Conservation (phyloP, 2,329 filamentous ascomycete genomes). For the Fusarium sp. region DNA sequence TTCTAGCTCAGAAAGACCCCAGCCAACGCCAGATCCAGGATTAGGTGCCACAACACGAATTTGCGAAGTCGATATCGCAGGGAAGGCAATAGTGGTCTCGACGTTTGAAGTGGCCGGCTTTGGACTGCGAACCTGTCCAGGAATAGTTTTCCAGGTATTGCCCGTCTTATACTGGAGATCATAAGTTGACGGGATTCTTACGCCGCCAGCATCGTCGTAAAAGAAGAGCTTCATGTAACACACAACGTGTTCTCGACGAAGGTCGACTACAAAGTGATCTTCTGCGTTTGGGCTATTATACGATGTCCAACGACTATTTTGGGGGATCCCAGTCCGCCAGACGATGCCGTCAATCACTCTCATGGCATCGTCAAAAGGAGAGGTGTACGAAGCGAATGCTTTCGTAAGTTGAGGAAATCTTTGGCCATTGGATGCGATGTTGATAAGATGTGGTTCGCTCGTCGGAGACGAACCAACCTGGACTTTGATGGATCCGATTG, state of each 20-base stretch:
- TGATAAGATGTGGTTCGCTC: accelerated
- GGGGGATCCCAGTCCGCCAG: background rate
- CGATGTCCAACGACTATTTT: conserved; percentile 7
- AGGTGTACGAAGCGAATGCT: background rate
- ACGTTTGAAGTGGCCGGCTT: background rate
- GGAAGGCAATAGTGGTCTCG: background rate
- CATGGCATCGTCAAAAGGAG: background rate
- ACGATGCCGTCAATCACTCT: conserved; percentile 1
- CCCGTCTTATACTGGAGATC: background rate
- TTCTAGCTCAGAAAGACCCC: conserved; percentile 5
- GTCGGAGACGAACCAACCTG: background rate
- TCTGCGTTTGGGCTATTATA: background rate
- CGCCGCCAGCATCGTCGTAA: conserved; percentile 1
- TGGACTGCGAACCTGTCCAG: background rate
- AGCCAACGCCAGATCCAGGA: background rate
- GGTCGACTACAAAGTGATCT: background rate
- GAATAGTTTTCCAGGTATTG: background rate
- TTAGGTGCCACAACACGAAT: background rate
- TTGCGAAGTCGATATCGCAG: background rate
- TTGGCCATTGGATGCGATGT: background rate
- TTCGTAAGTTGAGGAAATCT: background rate
- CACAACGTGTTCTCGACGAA: background rate
- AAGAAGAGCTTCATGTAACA: background rate
- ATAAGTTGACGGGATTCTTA: background rate
- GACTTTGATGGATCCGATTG: background rate